Evolutionary conservation across 2,329 filamentous ascomycete genomes (phyloP), one percentile per base, ranked within the genome.

Genomic region (Trichoderma polysporum): DNA sequence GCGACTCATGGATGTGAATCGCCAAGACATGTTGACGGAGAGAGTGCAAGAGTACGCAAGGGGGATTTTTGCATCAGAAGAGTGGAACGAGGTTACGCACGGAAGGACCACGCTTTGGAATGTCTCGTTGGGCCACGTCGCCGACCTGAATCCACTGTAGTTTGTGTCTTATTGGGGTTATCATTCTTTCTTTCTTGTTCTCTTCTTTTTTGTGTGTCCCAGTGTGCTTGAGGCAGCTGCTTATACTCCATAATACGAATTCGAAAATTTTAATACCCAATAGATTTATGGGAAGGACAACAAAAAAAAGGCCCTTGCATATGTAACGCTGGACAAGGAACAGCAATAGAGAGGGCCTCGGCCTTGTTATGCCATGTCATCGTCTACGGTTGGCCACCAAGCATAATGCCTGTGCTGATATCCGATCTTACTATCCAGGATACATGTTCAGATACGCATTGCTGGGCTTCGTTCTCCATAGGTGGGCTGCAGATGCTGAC

Each of bases 81-180:
- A 74, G 56, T 76, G 74, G 74, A 45, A 69, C n/a, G 68, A 68
- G 54, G 69, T 70, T 15, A 73, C 72, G 4, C 69, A 72, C 29
- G 75, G 74, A 27, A 69, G 74, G 50, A 66, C 66, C n/a, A 75
- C 74, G 17, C 27, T 71, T 13, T 76, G 70, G 67, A 62, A 72
- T 41, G 60, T 65, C 22, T 71, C 69, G 8, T 33, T 72, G 58
- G 73, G 74, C 31, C 62, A 71, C 27, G 72, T 68, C 29, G 61
- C 66, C 13, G 69, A 72, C n/a, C 54, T 73, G 53, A 59, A 71
- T 15, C 64, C 67, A 10, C 52, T 72, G 62, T 73, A 63, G 19
- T 13, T 9, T 17, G 41, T 49, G 29, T 33, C 41, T n/a, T 25
- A 19, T 9, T 22, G 13, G 31, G n/a, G 33, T n/a, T n/a, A n/a